These are phyloP conservation scores for Ettlia oleoabundans DNA, from an alignment of 139 green algal genomes.

Conservation along the genomic window DNA sequence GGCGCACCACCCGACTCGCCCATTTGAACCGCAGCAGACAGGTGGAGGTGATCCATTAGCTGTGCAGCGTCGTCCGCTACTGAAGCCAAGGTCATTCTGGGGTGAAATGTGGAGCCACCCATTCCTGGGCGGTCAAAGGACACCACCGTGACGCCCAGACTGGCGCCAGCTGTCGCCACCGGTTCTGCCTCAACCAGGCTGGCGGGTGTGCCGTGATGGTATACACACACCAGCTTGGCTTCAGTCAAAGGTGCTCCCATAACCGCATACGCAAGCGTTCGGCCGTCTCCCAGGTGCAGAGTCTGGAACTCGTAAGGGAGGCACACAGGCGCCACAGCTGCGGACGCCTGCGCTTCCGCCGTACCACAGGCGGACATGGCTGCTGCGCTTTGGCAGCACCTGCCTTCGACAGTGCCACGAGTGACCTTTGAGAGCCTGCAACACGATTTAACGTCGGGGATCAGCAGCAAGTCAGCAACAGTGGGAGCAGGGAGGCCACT, in stretches of 20 bases:
- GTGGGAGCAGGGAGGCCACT: no score
- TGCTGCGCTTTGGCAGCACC: no score
- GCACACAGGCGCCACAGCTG: background rate
- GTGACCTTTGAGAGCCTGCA: no score
- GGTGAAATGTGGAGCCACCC: constrained; percentile 4
- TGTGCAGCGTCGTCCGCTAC: background rate
- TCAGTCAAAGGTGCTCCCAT: constrained; percentile 8
- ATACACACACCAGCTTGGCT: background rate
- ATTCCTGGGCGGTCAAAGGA: constrained; percentile 23
- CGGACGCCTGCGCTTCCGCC: background rate
- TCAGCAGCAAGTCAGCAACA: no score
- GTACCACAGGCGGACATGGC: no score
- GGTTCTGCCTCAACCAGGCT: constrained; percentile 1
- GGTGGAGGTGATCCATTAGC: background rate
- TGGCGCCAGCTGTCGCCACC: background rate
- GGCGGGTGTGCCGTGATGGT: constrained; percentile 12
- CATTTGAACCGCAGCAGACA: background rate
- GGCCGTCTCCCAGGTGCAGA: background rate
- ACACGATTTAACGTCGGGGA: no score
- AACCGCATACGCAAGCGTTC: background rate
- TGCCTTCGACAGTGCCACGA: no score
- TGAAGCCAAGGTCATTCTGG: background rate
- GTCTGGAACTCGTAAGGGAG: background rate
- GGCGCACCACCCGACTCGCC: constrained; percentile 18
- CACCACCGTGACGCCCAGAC: constrained; percentile 1